Conservation (phyloP, 2,329 filamentous ascomycete species). For the Epichloe bromicola region DNA sequence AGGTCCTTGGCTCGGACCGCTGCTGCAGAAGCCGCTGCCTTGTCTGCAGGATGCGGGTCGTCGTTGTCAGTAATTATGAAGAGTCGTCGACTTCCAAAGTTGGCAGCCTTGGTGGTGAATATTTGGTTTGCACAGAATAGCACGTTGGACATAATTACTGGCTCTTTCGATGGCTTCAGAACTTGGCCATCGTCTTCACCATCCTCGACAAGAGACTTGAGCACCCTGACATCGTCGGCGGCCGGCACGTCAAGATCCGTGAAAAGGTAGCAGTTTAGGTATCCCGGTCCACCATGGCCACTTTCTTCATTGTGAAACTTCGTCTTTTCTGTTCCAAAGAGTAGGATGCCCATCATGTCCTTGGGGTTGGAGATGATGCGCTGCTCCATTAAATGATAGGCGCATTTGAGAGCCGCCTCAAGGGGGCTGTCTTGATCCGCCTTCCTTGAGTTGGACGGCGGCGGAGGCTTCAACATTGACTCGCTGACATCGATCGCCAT, state of each 20-base stretch:
- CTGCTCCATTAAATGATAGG: slow-evolving; percentile 92
- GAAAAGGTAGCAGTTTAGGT: slow-evolving; percentile 86
- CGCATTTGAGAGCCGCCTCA: slow-evolving; percentile 80
- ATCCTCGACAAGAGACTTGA: slow-evolving; percentile 66
- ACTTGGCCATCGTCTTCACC: slow-evolving; percentile 59
- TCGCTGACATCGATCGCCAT: slow-evolving; percentile 87
- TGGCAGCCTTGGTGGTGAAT: slow-evolving; percentile 87
- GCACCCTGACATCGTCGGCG: slow-evolving; percentile 69
- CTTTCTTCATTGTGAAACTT: slow-evolving; percentile 60
- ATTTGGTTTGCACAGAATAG: slow-evolving; percentile 94
- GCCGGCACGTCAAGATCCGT: slow-evolving; percentile 79
- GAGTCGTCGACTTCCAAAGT: slow-evolving; percentile 83
- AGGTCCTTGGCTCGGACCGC: slow-evolving; percentile 85
- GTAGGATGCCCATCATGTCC: slow-evolving; percentile 90
- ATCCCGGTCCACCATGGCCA: slow-evolving; percentile 47
- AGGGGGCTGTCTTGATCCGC: slow-evolving; percentile 63
- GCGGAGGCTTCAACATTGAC: slow-evolving; percentile 67
- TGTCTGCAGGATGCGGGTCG: slow-evolving; percentile 63
- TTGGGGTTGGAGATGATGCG: slow-evolving; percentile 93
- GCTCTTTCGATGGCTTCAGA: slow-evolving; percentile 54
- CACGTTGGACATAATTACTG: slow-evolving; percentile 72
- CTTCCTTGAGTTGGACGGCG: slow-evolving; percentile 56
- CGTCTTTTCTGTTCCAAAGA: slow-evolving; percentile 81
- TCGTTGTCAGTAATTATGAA: slow-evolving; percentile 96
- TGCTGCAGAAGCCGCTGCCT: slow-evolving; percentile 59